Evolutionary conservation across 116 monocot species (phyloP).

Genomic region (Phalaenopsis hybrid): DNA sequence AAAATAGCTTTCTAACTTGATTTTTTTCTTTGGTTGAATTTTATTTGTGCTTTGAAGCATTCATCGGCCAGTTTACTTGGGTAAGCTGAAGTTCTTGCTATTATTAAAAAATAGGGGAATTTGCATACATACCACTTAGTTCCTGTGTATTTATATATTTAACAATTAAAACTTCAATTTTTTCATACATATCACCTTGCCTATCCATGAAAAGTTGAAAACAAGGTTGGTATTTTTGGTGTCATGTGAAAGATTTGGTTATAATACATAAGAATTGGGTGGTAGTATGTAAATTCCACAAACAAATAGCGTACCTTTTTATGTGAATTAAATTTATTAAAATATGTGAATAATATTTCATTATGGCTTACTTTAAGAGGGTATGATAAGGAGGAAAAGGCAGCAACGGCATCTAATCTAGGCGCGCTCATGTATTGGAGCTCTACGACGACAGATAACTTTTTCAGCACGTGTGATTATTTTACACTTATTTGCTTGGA

Average conservation of each 20-base stretch:
- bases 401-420: slow-evolving; percentile 76
- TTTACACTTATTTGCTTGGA: too few relatives aligned
- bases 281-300: too few relatives aligned
- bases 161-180: too few relatives aligned
- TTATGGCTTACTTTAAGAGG: slow-evolving; percentile 39
- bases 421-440: slow-evolving; percentile 48
- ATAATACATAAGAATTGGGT: too few relatives aligned
- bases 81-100: slow-evolving; percentile 15
- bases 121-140: too few relatives aligned
- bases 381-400: slow-evolving; percentile 93
- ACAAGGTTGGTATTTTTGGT: too few relatives aligned
- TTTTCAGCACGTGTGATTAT: slow-evolving; percentile 42
- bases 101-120: too few relatives aligned
- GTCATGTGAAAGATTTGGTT: too few relatives aligned
- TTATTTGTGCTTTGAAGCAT: neutral
- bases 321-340: neutral
- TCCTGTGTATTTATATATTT: too few relatives aligned
- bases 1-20: neutral
- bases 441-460: slow-evolving; percentile 57
- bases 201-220: too few relatives aligned
- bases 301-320: neutral
- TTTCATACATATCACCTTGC: too few relatives aligned
- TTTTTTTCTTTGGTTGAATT: neutral
- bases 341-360: too few relatives aligned
- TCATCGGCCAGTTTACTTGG: slow-evolving; percentile 48